These are phyloP conservation scores for Monilinia aucupariae DNA, from an alignment of 2,329 filamentous ascomycete species.

Conservation along the genomic window DNA sequence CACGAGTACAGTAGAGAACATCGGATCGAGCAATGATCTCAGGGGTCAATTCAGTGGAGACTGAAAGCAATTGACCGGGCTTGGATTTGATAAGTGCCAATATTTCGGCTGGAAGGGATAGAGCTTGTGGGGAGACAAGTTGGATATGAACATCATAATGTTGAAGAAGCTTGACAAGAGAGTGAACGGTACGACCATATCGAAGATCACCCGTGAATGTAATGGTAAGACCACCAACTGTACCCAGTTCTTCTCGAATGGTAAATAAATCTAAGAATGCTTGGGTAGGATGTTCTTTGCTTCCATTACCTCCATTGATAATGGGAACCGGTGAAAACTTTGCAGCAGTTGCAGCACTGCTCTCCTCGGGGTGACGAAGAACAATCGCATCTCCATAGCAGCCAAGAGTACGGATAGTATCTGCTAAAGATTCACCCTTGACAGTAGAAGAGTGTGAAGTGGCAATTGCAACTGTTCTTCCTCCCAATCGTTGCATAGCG, in stretches of 20 bases:
- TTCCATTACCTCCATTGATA: constrained; percentile 96
- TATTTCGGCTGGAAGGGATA: constrained; percentile 71
- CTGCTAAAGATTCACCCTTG: constrained; percentile 91
- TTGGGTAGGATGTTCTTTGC: constrained; percentile 93
- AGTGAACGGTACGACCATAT: constrained; percentile 93
- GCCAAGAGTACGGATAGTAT: constrained; percentile 86
- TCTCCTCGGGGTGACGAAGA: constrained; percentile 84
- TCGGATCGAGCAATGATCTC: constrained; percentile 84
- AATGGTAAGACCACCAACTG: constrained; percentile 89
- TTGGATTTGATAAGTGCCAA: constrained; percentile 60
- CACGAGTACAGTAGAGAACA: constrained; percentile 92
- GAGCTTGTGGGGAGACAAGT: constrained; percentile 75
- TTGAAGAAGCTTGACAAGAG: constrained; percentile 83
- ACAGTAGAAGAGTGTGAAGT: constrained; percentile 82
- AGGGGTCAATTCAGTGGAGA: constrained; percentile 73
- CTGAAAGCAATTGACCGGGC: constrained; percentile 70
- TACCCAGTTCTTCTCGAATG: constrained; percentile 94
- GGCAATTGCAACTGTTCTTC: constrained; percentile 74
- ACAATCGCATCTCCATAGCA: constrained; percentile 95
- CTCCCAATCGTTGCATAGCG: constrained; percentile 96
- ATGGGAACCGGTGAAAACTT: constrained; percentile 87
- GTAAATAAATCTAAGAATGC: constrained; percentile 97
- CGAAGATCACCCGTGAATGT: constrained; percentile 92
- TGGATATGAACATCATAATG: constrained; percentile 96
- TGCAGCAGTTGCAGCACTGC: constrained; percentile 72